Base-by-base conservation (phyloP, 306 rosid species). In the Quercus engelmannii region DNA sequence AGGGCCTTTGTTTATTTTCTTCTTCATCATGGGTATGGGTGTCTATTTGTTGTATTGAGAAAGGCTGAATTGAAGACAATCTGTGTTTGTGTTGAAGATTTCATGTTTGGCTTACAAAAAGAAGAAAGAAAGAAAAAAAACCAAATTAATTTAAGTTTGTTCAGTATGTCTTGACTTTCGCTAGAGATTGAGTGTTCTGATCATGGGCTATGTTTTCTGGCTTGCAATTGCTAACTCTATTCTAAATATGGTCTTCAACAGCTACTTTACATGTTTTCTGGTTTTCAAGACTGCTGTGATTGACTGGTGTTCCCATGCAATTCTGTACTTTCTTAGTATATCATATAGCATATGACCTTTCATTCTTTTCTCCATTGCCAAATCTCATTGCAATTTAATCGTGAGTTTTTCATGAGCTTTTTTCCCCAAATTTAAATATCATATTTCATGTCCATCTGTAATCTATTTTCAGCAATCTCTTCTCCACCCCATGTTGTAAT, bases 31-130 rank as follows among this genome's bases (percentile, higher is more conserved):
- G 58, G 61, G 28, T 80, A 28, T 6, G 17, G 38, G 41, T 30
- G 43, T 80, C 26, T 67, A 10, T 75, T 25, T 13, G 49, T 68
- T 68, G 14, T n/a, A 21, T 55, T 67, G 70, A 67, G 63, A n/a
- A 67, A 33, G 21, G 70, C 59, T 38, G 12, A 35, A 5, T 43
- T 55, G 18, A 55, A 57, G 35, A 5, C 56, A 55, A 57, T 26
- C 19, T 65, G 23, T 38, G 55, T 73, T 63, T 74, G 61, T 74
- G 62, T 79, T 49, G 68, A 74, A 28, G 64, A 54, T 21, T 28
- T 20, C 11, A 5, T 64, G 21, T 13, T 11, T 49, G 17, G 54
- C 54, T 49, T 49, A 49, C 54, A 49, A 13, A 12, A 49, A 49
- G 4, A 46, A 46, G 1, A 43, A 43, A 21, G 23, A 28, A 25